A percentile compares a stretch with the other conserved stretches of the same genome.
phyloP scores from a whole-genome alignment of 129 eudicot genomes.

The Lonicera japonica region DNA sequence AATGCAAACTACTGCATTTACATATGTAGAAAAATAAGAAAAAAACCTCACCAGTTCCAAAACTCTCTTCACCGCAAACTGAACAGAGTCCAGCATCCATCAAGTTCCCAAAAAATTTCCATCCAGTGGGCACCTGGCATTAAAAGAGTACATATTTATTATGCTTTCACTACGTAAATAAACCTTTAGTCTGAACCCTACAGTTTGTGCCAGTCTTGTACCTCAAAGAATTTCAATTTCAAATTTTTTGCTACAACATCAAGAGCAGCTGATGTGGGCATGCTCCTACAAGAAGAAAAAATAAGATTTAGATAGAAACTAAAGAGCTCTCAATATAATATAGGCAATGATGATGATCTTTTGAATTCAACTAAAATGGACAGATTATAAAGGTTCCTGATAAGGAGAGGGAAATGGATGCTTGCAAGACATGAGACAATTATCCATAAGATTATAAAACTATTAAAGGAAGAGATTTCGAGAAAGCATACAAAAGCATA shows the following conservation, averaged over 20 bases:
- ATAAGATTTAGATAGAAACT: background rate
- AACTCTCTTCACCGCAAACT: constrained; percentile 98
- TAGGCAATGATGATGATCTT: background rate
- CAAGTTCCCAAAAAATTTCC: constrained; percentile 95
- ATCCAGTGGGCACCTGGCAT: constrained; percentile 91
- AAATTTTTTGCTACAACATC: constrained; percentile 88
- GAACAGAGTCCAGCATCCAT: constrained; percentile 99
- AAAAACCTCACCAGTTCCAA: constrained; percentile 73
- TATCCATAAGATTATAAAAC: background rate
- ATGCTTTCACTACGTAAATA: constrained; percentile 11
- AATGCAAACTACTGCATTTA: background rate
- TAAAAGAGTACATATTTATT: constrained; percentile 4
- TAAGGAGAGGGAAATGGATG: background rate
- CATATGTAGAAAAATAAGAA: background rate
- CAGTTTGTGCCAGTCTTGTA: constrained; percentile 15
- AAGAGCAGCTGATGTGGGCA: constrained; percentile 99
- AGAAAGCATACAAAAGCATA: background rate
- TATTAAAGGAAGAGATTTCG: background rate
- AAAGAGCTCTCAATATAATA: background rate
- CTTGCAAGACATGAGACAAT: constrained; percentile 1
- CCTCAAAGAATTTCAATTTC: constrained; percentile 88
- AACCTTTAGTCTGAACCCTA: background rate
- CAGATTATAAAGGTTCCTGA: constrained; percentile 2
- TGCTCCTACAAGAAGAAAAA: constrained; percentile 66
- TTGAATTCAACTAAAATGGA: background rate